Evolutionary conservation across 139 green algal species (phyloP).

Genomic region (Volvox reticuliferus): DNA sequence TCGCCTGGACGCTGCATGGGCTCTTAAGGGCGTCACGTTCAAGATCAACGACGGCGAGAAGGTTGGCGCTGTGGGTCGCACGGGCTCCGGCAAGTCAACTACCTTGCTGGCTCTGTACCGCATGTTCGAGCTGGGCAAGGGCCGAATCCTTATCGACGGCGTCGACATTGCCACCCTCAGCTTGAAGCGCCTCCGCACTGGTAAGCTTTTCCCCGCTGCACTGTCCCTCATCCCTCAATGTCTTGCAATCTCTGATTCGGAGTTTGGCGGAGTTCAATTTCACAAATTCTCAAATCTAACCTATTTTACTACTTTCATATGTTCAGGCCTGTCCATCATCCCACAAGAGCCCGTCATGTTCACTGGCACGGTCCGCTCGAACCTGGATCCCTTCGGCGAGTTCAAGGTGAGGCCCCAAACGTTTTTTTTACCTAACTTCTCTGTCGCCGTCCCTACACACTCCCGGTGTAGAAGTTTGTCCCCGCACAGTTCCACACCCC

Average conservation of each 20-base stretch:
- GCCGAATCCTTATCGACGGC: constrained; percentile 78
- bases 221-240: too few relatives aligned
- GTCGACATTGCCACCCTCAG: constrained; percentile 74
- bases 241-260: too few relatives aligned
- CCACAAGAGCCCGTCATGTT: constrained; percentile 88
- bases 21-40: constrained; percentile 66
- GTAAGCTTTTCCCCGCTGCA: too few relatives aligned
- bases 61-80: constrained; percentile 74
- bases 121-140: constrained; percentile 73
- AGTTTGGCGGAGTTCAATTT: too few relatives aligned
- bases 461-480: too few relatives aligned
- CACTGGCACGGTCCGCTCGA: constrained; percentile 82
- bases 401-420: constrained; percentile 51
- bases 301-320: too few relatives aligned
- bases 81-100: constrained; percentile 81
- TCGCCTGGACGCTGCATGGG: constrained; percentile 60
- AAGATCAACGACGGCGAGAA: constrained; percentile 71
- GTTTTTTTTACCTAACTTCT: too few relatives aligned
- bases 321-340: constrained; percentile 78
- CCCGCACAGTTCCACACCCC: too few relatives aligned
- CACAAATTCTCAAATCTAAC: too few relatives aligned
- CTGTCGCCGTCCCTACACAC: too few relatives aligned
- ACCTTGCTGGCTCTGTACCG: constrained; percentile 83
- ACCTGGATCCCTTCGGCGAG: constrained; percentile 86
- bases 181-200: constrained; percentile 66